These are phyloP conservation scores for Mortierella claussenii DNA, from an alignment of 192 early-diverging fungal species.

Conservation along the genomic window DNA sequence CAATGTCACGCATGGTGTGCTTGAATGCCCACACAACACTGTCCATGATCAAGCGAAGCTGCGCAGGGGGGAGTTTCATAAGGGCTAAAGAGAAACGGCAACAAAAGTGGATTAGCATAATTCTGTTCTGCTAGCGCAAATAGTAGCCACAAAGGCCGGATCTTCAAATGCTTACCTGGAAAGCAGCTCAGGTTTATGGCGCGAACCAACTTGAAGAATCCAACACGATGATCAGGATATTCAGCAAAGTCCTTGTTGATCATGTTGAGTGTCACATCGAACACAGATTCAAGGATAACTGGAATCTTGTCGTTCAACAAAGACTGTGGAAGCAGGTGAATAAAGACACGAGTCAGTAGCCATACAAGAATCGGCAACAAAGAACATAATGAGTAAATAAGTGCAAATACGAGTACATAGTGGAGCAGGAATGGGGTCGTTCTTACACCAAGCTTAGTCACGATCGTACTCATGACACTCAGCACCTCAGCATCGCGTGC, in stretches of 20 bases:
- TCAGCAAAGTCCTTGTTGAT: conserved; percentile 99
- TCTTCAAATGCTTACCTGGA: conserved; percentile 71
- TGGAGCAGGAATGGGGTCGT: conserved; percentile 45
- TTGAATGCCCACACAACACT: conserved; percentile 99
- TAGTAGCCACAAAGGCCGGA: no score
- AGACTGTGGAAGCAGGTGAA: conserved; percentile 54
- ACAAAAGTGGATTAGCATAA: no score
- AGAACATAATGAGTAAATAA: no score
- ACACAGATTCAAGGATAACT: conserved; percentile 90
- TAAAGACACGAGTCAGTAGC: no score
- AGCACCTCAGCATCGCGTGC: conserved; percentile 97
- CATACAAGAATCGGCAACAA: no score
- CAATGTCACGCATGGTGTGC: conserved; percentile 98
- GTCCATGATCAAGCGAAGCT: conserved; percentile 94
- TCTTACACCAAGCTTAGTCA: conserved; percentile 79
- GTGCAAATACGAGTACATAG: conserved; percentile 36
- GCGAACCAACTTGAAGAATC: conserved; percentile 93
- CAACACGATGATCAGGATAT: conserved; percentile 96
- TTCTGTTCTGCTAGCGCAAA: no score
- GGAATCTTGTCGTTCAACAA: conserved; percentile 87
- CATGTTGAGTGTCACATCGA: conserved; percentile 98
- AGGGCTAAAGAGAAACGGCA: conserved; percentile 72
- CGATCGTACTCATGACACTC: conserved; percentile 90
- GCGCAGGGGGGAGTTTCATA: conserved; percentile 80
- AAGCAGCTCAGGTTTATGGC: conserved; percentile 95